These are phyloP conservation scores for Termitomyces sp. DNA, from an alignment of 1,284 basidiomycete genomes.

Conservation along the genomic window DNA sequence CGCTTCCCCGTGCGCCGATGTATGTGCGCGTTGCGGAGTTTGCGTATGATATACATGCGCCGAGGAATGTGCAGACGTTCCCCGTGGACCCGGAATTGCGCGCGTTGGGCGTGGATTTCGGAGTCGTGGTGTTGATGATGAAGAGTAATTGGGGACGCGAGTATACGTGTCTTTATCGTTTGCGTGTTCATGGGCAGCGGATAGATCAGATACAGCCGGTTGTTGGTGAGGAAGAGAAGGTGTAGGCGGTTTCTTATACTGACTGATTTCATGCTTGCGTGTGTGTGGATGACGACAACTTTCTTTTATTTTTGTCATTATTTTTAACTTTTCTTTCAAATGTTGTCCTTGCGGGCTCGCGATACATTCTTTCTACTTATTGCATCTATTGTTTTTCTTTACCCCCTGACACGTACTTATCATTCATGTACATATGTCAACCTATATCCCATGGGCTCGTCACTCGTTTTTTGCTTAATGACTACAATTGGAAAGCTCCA, in stretches of 20 bases:
- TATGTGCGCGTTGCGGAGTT: slow-evolving; percentile 77
- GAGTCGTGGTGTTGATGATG: slow-evolving; percentile 74
- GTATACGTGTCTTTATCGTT: slow-evolving; percentile 88
- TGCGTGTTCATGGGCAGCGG: slow-evolving; percentile 65
- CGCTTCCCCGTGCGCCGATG: slow-evolving; percentile 47
- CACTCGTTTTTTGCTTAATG: slow-evolving; percentile 3
- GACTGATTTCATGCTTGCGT: background rate
- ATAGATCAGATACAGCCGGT: slow-evolving; percentile 29
- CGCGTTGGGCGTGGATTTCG: slow-evolving; percentile 72
- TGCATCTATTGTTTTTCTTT: slow-evolving; percentile 7
- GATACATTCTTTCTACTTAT: slow-evolving; percentile 12
- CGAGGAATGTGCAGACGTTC: slow-evolving; percentile 83
- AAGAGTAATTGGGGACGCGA: slow-evolving; percentile 85
- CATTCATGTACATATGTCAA: slow-evolving; percentile 2
- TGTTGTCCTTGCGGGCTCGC: slow-evolving; percentile 10
- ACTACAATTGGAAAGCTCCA: background rate
- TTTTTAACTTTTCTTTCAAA: slow-evolving; percentile 3
- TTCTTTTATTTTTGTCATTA: slow-evolving; percentile 11
- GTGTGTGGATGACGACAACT: slow-evolving; percentile 3
- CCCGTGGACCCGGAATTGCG: slow-evolving; percentile 62
- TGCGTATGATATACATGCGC: slow-evolving; percentile 70
- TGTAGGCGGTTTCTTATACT: slow-evolving; percentile 8
- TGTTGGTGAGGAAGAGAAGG: slow-evolving; percentile 19
- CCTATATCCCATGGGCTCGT: background rate
- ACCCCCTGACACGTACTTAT: background rate